A percentile compares a stretch with the other conserved stretches of the same genome.
These are phyloP conservation scores for Nemania sp. DNA, from an alignment of 2,329 filamentous ascomycete genomes.

Conservation along the genomic window DNA sequence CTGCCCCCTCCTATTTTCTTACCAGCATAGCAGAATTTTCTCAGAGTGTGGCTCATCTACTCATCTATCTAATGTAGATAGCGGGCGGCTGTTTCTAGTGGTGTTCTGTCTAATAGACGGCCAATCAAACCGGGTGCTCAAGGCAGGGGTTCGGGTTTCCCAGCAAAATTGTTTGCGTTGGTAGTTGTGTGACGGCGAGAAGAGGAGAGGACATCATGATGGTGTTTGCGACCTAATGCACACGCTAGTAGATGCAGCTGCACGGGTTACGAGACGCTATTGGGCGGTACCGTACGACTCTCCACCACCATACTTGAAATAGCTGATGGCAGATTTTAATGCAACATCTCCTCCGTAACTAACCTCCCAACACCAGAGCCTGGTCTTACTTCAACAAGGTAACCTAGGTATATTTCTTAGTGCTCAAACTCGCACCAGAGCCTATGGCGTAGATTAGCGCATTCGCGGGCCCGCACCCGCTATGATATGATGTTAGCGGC, in stretches of 20 bases:
- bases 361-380: too few relatives aligned
- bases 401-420: background rate
- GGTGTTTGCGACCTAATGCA: too few relatives aligned
- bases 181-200: too few relatives aligned
- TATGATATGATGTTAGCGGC: too few relatives aligned
- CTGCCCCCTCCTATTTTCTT: background rate
- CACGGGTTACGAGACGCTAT: background rate
- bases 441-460: too few relatives aligned
- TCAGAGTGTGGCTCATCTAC: background rate
- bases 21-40: background rate
- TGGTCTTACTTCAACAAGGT: background rate
- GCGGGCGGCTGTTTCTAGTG: background rate
- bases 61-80: background rate
- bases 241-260: background rate
- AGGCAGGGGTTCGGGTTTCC: background rate
- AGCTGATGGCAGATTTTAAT: constrained; percentile 19
- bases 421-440: too few relatives aligned
- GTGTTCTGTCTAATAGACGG: background rate
- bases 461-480: too few relatives aligned
- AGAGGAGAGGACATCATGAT: too few relatives aligned
- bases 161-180: too few relatives aligned
- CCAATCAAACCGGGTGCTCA: constrained; percentile 3
- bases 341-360: background rate
- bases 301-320: background rate
- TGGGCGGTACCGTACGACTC: background rate